phyloP scores from a whole-genome alignment of 179 eudicot genomes.

The Vitellaria paradoxa region DNA sequence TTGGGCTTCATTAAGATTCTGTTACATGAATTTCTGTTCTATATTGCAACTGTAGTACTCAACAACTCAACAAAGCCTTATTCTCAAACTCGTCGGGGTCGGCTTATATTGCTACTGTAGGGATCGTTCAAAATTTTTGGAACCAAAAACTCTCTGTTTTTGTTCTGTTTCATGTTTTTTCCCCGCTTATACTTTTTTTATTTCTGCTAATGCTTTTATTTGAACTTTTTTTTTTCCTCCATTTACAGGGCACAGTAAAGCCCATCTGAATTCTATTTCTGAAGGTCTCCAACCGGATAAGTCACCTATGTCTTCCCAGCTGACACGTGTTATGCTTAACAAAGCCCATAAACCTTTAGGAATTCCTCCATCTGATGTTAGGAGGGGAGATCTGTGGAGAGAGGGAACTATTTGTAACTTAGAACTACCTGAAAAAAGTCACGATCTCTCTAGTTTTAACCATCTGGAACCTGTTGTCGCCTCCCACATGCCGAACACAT shows the following conservation, averaged over 20 bases:
- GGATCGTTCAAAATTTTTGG: neutral
- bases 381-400: constrained; percentile 43
- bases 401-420: constrained; percentile 23
- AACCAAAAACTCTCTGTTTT: neutral
- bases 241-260: constrained; percentile 42
- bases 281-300: constrained; percentile 39
- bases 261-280: constrained; percentile 25
- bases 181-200: neutral
- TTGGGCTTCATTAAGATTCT: neutral
- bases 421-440: constrained; percentile 31
- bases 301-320: constrained; percentile 29
- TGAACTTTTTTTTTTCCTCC: neutral
- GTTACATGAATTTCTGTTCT: neutral
- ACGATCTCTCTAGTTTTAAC: constrained; percentile 29
- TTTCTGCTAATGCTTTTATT: neutral
- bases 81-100: too few species aligned
- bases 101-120: too few species aligned
- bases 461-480: constrained; percentile 26
- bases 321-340: constrained; percentile 30
- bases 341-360: constrained; percentile 31
- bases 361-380: constrained; percentile 27
- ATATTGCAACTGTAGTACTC: neutral
- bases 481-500: constrained; percentile 39
- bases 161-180: neutral
- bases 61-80: too few species aligned